Evolutionary conservation across 768 basidiomycete genomes (phyloP), one percentile per base, ranked within the genome.

Genomic region (Clitopilus passeckerianus): DNA sequence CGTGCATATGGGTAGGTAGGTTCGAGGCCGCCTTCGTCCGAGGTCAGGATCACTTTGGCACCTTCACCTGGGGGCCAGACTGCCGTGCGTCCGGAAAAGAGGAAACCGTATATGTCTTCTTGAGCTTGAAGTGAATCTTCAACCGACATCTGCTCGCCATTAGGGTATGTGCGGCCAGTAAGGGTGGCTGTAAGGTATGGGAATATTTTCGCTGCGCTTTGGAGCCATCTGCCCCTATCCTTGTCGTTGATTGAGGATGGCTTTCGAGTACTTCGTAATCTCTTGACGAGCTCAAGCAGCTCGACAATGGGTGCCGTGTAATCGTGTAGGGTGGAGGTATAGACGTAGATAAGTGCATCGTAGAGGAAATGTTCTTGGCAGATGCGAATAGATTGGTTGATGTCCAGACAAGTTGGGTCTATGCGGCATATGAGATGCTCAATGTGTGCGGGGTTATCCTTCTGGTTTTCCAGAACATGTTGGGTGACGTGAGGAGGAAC

Each of bases 401-500:
- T 87, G 68, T 99, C 97, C 60, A 99, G 75, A 65, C 88, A 92
- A 1, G 83, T 75, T 0, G 96, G 94, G 65, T 97, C 92, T 63
- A 98, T 93, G 68, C 96, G 93, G 94, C 95, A 98, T 57, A 99
- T 96, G 59, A 98, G 78, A 30, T 85, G 84, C 71, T 99, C 95
- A 1, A 90, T 91, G 2, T 86, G 77, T 54, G 91, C 90, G 7
- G 88, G 85, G 34, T 86, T 83, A 12, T 77, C 78, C 46, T 85
- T 80, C 33, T 86, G 83, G 52, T 89, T 90, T 65, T 97, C 91
- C 44, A 91, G 73, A 23, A 99, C 75, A 57, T 84, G 80, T 70
- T 99, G 94, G 5, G 92, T 90, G 60, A 99, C 87, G 34, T 87
- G 85, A 8, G 96, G 93, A 12, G 97, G 95, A 4, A 95, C 83